phyloP scores from a whole-genome alignment of 139 green algal genomes.

The Mesostigma viride region DNA sequence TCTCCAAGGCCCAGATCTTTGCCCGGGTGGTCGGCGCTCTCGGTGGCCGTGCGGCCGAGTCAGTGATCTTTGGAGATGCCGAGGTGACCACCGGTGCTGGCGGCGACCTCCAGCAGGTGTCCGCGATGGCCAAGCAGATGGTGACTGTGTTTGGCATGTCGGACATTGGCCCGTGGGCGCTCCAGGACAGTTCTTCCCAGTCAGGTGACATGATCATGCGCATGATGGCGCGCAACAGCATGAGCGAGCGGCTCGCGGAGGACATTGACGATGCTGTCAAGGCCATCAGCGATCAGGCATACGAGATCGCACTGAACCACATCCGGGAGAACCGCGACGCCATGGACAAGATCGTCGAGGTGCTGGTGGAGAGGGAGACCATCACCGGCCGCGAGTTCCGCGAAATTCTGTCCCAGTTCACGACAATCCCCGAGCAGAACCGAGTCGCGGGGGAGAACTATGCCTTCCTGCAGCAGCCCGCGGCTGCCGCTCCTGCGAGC shows the following conservation, averaged over 20 bases:
- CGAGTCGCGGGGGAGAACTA: no score
- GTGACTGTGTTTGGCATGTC: conserved; percentile 97
- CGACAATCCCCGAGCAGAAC: conserved; percentile 80
- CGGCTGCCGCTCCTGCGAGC: no score
- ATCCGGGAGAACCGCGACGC: conserved; percentile 80
- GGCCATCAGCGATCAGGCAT: conserved; percentile 63
- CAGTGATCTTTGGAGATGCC: conserved; percentile 90
- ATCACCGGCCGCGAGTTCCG: conserved; percentile 85
- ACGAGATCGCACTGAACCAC: conserved; percentile 58
- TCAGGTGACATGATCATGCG: conserved; percentile 94
- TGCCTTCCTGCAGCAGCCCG: no score
- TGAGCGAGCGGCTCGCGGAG: conserved; percentile 86
- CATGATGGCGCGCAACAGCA: conserved; percentile 95
- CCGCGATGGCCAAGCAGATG: conserved; percentile 66
- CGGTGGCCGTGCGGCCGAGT: conserved; percentile 88
- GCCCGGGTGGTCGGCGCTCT: conserved; percentile 90
- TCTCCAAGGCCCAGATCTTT: conserved; percentile 93
- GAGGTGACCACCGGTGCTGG: conserved; percentile 90
- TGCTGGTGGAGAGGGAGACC: conserved; percentile 91
- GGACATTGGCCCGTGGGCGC: conserved; percentile 88
- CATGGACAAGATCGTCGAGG: conserved; percentile 86
- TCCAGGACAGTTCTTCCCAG: conserved; percentile 74
- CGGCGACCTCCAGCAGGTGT: conserved; percentile 60
- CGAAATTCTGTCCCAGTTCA: conserved; percentile 68
- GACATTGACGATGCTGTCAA: conserved; percentile 84